These are phyloP conservation scores for thale cress (Arabidopsis thaliana) DNA, from an alignment of 345 rosid genomes.

Conservation along the genomic window DNA sequence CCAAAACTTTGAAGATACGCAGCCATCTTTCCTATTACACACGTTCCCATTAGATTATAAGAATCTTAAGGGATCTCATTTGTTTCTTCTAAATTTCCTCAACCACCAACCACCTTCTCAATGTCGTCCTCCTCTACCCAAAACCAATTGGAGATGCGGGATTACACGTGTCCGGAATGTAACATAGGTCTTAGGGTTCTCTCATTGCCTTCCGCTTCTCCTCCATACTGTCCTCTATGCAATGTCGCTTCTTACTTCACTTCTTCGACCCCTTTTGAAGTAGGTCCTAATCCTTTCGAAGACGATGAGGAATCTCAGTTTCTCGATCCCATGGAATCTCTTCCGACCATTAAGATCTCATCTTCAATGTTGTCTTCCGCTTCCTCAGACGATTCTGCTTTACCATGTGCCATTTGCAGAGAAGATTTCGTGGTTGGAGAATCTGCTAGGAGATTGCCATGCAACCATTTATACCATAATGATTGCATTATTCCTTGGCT, in stretches of 20 bases:
- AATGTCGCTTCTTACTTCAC: background rate
- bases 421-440: slow-evolving; percentile 48
- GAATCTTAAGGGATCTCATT: background rate
- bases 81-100: slow-evolving; percentile 6
- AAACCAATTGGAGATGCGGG: slow-evolving; percentile 20
- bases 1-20: background rate
- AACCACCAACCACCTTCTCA: slow-evolving; percentile 28
- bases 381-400: slow-evolving; percentile 21
- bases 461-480: slow-evolving; percentile 55
- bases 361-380: slow-evolving; percentile 29
- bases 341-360: slow-evolving; percentile 45
- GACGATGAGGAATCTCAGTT: slow-evolving; percentile 42
- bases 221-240: slow-evolving; percentile 49
- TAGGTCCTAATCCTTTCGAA: slow-evolving; percentile 14
- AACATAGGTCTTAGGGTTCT: slow-evolving; percentile 48
- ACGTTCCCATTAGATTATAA: background rate
- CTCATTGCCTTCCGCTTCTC: slow-evolving; percentile 10
- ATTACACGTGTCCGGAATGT: slow-evolving; percentile 54
- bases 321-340: slow-evolving; percentile 4
- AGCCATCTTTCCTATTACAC: background rate
- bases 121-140: slow-evolving; percentile 17
- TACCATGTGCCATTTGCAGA: slow-evolving; percentile 51
- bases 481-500: slow-evolving; percentile 59
- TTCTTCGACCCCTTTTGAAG: slow-evolving; percentile 10
- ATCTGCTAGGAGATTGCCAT: slow-evolving; percentile 52